Percentiles rank a stretch among this genome's conserved stretches.
phyloP scores from a whole-genome alignment of 306 rosid genomes.

The Pyrus betulifolia region DNA sequence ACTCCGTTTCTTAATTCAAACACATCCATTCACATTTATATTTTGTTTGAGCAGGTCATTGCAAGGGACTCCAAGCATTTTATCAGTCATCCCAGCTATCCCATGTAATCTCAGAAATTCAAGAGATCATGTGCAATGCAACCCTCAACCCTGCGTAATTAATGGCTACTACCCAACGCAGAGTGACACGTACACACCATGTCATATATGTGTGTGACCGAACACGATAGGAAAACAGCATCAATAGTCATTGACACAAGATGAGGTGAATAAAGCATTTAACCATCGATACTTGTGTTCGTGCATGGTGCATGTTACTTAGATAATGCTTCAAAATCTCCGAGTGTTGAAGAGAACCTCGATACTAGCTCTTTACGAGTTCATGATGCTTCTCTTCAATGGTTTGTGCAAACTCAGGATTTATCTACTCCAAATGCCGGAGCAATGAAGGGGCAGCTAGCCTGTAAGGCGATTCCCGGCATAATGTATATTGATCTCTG shows the following conservation, averaged over 20 bases:
- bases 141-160: not conserved
- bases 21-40: not conserved
- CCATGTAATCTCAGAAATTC: not conserved
- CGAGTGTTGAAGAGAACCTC: not conserved
- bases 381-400: not conserved
- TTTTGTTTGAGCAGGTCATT: not conserved
- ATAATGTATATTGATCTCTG: too few relatives aligned
- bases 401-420: too few relatives aligned
- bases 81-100: not conserved
- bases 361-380: not conserved
- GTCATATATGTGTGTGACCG: not conserved
- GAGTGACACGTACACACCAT: not conserved
- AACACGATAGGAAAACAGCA: too few relatives aligned
- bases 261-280: not conserved
- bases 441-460: too few relatives aligned
- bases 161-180: not conserved
- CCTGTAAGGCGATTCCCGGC: too few relatives aligned
- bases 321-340: not conserved
- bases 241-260: not conserved
- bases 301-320: too few relatives aligned
- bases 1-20: not conserved
- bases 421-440: too few relatives aligned
- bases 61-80: not conserved
- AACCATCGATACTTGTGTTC: not conserved
- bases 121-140: not conserved